A percentile compares a stretch with the other conserved stretches of the same genome.
phyloP scores from a whole-genome alignment of 192 early-diverging fungal species.

The Mortierella claussenii region DNA sequence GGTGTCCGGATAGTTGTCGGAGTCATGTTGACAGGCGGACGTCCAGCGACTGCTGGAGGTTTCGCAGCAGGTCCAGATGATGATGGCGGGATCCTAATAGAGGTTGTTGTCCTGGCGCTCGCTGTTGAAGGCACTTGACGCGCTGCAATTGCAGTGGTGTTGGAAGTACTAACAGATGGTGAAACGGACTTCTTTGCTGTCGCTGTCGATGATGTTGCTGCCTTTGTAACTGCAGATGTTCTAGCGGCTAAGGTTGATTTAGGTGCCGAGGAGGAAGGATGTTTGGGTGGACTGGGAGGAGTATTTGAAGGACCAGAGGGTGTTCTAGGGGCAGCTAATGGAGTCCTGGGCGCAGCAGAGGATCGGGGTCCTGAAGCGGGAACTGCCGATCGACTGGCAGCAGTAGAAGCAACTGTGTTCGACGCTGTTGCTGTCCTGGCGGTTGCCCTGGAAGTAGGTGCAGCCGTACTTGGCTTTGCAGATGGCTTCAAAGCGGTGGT shows the following conservation, averaged over 20 bases:
- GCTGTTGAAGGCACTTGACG: constrained; percentile 18
- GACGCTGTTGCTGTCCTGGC: not conserved
- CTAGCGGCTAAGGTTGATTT: too few relatives aligned
- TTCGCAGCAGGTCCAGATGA: constrained; percentile 10
- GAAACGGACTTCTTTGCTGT: not conserved
- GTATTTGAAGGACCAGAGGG: not conserved
- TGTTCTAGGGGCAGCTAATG: constrained; percentile 3
- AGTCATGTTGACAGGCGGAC: constrained; percentile 37
- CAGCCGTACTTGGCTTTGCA: constrained; percentile 1
- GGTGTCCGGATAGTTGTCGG: constrained; percentile 36
- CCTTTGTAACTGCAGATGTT: not conserved
- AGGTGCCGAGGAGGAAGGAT: too few relatives aligned
- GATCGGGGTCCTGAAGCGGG: not conserved
- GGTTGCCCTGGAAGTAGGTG: not conserved
- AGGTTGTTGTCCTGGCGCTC: constrained; percentile 26
- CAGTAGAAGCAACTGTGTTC: not conserved
- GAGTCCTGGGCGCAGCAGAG: not conserved
- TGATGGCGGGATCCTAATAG: constrained; percentile 19
- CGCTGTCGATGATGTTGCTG: not conserved
- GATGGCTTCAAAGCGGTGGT: constrained; percentile 3
- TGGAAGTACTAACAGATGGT: not conserved
- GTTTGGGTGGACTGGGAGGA: not conserved
- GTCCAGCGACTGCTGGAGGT: constrained; percentile 34
- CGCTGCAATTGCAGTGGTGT: constrained; percentile 1
- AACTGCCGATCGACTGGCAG: not conserved